A percentile compares a stretch with the other conserved stretches of the same genome.
These are phyloP conservation scores for Corchorus olitorius DNA, from an alignment of 345 rosid species.

Conservation along the genomic window DNA sequence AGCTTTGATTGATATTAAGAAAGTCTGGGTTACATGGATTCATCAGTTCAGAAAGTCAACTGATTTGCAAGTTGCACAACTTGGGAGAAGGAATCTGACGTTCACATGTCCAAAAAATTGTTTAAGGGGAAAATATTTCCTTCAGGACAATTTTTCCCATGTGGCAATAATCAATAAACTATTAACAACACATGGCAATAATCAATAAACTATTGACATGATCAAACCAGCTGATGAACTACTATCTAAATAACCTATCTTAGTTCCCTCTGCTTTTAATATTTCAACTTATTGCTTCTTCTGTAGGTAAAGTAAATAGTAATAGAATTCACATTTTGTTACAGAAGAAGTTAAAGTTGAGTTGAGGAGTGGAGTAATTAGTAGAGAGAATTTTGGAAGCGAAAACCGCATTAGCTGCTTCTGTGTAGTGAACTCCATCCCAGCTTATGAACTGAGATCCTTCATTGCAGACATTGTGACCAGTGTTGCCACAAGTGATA, in stretches of 20 bases:
- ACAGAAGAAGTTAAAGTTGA: constrained; percentile 49
- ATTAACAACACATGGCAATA: too few species aligned
- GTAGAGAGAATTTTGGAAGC: constrained; percentile 45
- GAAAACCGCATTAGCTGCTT: constrained; percentile 59
- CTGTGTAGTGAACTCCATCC: constrained; percentile 80
- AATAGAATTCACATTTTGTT: constrained; percentile 12
- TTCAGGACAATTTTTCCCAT: too few species aligned
- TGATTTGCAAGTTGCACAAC: too few species aligned
- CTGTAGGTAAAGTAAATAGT: background rate
- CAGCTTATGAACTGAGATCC: constrained; percentile 47
- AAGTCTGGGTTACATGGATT: background rate
- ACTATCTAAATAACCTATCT: background rate
- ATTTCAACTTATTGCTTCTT: constrained; percentile 4
- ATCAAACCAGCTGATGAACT: background rate
- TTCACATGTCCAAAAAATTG: too few species aligned
- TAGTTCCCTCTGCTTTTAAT: background rate
- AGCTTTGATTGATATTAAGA: background rate
- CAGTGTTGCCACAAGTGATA: constrained; percentile 43
- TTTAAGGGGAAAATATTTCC: too few species aligned
- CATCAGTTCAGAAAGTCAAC: background rate
- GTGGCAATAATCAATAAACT: too few species aligned
- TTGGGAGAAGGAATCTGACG: too few species aligned
- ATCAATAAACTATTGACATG: background rate
- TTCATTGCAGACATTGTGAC: constrained; percentile 43
- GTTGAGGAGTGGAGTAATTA: constrained; percentile 51